phyloP scores from a whole-genome alignment of 2,329 filamentous ascomycete species.

The Xenosphaeropsis pyriputrescens region DNA sequence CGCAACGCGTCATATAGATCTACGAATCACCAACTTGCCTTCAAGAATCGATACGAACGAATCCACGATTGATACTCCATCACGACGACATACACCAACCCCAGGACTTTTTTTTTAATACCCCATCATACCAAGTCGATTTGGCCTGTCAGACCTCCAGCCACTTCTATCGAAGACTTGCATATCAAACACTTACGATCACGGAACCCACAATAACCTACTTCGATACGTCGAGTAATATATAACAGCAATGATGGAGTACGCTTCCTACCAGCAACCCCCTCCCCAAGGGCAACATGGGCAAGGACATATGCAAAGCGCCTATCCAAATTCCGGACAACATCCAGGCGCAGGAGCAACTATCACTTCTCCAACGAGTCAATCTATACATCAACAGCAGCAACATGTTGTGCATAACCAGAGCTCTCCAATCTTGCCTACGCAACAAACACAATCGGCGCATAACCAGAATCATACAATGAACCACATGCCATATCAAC shows the following conservation, averaged over 20 bases:
- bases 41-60: not conserved
- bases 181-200: no score
- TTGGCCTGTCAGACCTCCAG: no score
- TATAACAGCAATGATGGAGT: slow-evolving; percentile 48
- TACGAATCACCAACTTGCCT: not conserved
- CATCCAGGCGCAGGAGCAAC: slow-evolving; percentile 29
- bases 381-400: slow-evolving; percentile 51
- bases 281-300: slow-evolving; percentile 40
- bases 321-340: slow-evolving; percentile 46
- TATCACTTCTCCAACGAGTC: slow-evolving; percentile 61
- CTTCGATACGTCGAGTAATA: not conserved
- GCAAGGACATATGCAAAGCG: slow-evolving; percentile 37
- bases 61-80: not conserved
- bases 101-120: not conserved
- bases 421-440: slow-evolving; percentile 66
- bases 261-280: slow-evolving; percentile 58
- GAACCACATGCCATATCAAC: slow-evolving; percentile 68
- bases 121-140: no score
- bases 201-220: not conserved
- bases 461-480: slow-evolving; percentile 44
- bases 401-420: slow-evolving; percentile 44
- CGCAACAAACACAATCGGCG: slow-evolving; percentile 58
- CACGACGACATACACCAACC: not conserved
- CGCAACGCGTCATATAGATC: slow-evolving; percentile 1
- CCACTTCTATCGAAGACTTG: no score